Percentiles rank a stretch among this genome's conserved stretches.
These are phyloP conservation scores for Ceratocystis huliohia DNA, from an alignment of 2,329 filamentous ascomycete genomes.

Conservation along the genomic window DNA sequence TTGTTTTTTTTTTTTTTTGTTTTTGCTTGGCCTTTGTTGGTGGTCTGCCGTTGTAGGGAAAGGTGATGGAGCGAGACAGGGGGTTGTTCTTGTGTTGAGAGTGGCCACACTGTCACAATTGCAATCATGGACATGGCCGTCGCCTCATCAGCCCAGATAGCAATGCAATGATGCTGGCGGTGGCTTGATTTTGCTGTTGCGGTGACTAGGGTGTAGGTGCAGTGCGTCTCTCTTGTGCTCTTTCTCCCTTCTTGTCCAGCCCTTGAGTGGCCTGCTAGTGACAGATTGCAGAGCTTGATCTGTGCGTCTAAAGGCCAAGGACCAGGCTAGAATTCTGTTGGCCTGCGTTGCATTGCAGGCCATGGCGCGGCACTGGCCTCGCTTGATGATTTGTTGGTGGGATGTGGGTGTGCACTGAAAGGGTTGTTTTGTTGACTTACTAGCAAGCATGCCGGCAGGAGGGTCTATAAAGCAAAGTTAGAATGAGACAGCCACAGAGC, in stretches of 20 bases:
- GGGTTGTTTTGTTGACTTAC: conserved; percentile 35
- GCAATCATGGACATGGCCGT: too few species aligned
- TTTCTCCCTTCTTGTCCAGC: background rate
- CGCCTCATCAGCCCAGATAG: too few species aligned
- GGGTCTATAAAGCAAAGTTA: conserved; percentile 35
- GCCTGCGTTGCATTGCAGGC: background rate
- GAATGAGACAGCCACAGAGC: background rate
- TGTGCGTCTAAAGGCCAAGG: background rate
- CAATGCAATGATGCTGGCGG: too few species aligned
- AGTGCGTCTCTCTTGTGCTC: too few species aligned
- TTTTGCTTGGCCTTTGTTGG: background rate
- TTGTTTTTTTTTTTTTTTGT: background rate
- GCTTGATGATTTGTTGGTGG: conserved; percentile 4
- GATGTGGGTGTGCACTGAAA: background rate
- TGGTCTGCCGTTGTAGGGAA: background rate
- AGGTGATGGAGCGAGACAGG: background rate
- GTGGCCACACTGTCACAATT: too few species aligned
- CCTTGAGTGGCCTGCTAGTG: background rate
- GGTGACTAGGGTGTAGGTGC: background rate
- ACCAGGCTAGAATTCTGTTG: background rate
- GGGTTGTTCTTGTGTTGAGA: too few species aligned
- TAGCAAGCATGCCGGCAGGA: conserved; percentile 53
- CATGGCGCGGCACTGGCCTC: background rate
- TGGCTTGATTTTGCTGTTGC: too few species aligned
- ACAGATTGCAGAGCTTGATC: background rate